Conservation (phyloP, 176 grass and related monocot genomes). For the Ananas comosus region DNA sequence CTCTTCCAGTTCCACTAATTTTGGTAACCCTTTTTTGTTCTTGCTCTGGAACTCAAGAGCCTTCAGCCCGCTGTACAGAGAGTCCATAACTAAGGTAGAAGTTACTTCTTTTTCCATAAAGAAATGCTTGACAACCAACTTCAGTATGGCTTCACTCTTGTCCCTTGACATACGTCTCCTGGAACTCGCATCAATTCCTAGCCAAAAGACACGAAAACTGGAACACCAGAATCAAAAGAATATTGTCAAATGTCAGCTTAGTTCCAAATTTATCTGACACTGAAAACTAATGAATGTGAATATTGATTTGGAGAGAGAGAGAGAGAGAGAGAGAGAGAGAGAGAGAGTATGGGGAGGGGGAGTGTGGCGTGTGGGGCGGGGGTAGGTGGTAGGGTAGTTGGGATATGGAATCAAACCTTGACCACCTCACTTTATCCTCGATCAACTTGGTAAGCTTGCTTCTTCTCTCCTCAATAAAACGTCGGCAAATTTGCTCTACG, state of each 20-base stretch:
- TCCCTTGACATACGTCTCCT: conserved; percentile 62
- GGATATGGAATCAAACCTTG: conserved; percentile 44
- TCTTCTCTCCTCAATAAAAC: conserved; percentile 87
- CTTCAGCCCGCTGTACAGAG: conserved; percentile 62
- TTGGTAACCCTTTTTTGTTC: conserved; percentile 40
- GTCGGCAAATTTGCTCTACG: conserved; percentile 89
- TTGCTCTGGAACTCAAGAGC: conserved; percentile 68
- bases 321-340: too few relatives aligned
- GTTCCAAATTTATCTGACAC: too few relatives aligned
- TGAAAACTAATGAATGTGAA: too few relatives aligned
- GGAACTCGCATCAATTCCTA: conserved; percentile 49
- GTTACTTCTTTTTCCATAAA: conserved; percentile 93
- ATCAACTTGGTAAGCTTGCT: conserved; percentile 68
- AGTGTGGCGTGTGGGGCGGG: too few relatives aligned
- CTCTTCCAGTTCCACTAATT: conserved; percentile 45
- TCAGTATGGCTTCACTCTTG: conserved; percentile 57
- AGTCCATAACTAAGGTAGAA: conserved; percentile 83
- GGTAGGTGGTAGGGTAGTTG: neutral
- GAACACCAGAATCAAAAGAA: conserved; percentile 23
- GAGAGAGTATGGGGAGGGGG: too few relatives aligned
- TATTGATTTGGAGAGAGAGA: too few relatives aligned
- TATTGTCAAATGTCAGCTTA: neutral
- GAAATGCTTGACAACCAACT: conserved; percentile 73
- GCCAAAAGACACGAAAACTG: conserved; percentile 78
- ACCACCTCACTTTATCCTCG: conserved; percentile 84